phyloP scores from a whole-genome alignment of 805 yeast species.

The Pichia phayaonensis region DNA sequence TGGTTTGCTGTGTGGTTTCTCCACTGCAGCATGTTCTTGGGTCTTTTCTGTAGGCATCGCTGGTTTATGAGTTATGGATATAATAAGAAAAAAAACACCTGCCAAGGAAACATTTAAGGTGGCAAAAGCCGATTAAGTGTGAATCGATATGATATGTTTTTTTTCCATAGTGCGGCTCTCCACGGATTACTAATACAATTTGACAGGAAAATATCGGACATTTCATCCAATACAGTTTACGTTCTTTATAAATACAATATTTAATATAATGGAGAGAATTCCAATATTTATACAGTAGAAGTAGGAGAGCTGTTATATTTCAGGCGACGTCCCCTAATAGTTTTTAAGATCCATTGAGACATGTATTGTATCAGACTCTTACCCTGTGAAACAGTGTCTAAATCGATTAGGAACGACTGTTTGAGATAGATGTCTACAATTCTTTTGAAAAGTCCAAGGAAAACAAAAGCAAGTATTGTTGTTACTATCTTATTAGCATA shows the following conservation, averaged over 20 bases:
- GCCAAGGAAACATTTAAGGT: too few species aligned
- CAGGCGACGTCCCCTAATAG: not conserved
- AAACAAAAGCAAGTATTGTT: not conserved
- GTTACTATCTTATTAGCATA: not conserved
- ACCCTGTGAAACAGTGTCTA: not conserved
- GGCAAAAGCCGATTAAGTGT: not conserved
- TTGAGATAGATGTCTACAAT: not conserved
- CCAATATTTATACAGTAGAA: not conserved
- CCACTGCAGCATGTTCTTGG: conserved; percentile 8
- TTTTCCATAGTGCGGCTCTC: not conserved
- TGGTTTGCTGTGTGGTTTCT: conserved; percentile 37
- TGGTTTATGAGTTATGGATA: too few species aligned
- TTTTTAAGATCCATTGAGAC: not conserved
- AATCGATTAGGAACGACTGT: not conserved
- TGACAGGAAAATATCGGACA: too few species aligned
- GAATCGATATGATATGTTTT: not conserved
- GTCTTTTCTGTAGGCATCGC: conserved; percentile 4
- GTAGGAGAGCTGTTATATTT: not conserved
- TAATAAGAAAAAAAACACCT: too few species aligned
- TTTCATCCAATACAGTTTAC: too few species aligned
- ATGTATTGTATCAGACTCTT: not conserved
- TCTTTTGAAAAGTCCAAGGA: conserved; percentile 1
- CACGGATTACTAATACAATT: not conserved
- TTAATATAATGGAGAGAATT: too few species aligned
- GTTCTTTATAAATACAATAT: too few species aligned